Base-by-base conservation (phyloP, 169 alveolate genomes). In the Cytauxzoon felis region DNA sequence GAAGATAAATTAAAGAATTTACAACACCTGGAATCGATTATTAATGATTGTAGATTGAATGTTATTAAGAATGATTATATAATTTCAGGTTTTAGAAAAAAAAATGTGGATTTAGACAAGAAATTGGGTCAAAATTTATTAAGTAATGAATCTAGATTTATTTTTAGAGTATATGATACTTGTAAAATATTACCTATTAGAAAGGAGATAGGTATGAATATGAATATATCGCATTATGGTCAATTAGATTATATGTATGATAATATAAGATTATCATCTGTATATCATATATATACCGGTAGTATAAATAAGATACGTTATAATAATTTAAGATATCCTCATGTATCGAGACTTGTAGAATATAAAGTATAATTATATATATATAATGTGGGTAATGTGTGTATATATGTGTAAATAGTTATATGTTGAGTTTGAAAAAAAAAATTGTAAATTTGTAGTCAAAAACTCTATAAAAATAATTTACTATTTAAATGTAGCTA, bases 211-310 rank as follows among this genome's bases (percentile, higher is more conserved):
- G 21, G 27, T 23, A 21, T 51, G 61, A n/a, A n/a, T n/a, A 42
- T 58, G n/a, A 58, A 27, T 27, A 58, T 58, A 6, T 13, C 27
- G 18, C 27, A 58, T 23, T 58, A 40, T 6, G 40, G 40, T 19
- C 50, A 43, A 9, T 40, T 58, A 24, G 68, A 58, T 6, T 30
- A 47, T 27, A 30, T 58, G 18, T 58, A 11, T 27, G 34, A 9
- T 2, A 5, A 18, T 8, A 54, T 70, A 9, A 51, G 78, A 3
- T 70, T 73, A 42, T 73, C 83, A 8, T 34, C 68, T 11, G 79
- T 63, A 1, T 63, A 63, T 43, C 16, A 49, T 63, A 19, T 64
- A 18, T 73, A 29, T 38, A 63, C 33, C n/a, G 83, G 78, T 1
- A 21, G 40, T 4, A 30, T 57, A 18, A 29, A 63, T 18, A 33